phyloP scores from a whole-genome alignment of 2,329 filamentous ascomycete genomes.

The Davidsoniella neocaledoniae region DNA sequence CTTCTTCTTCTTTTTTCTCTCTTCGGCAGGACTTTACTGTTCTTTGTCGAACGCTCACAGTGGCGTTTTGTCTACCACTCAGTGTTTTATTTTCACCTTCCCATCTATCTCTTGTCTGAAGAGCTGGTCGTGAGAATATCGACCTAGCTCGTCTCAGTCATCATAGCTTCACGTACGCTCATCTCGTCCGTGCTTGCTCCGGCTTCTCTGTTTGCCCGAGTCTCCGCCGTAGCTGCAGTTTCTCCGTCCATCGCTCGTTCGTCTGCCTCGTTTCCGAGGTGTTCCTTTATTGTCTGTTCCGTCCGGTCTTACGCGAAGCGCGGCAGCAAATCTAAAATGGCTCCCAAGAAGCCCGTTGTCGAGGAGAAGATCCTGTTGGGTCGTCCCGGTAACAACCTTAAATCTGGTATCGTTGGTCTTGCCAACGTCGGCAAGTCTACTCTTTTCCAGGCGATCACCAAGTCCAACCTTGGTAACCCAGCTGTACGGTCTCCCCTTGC shows the following conservation, averaged over 20 bases:
- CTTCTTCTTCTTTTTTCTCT: conserved; percentile 5
- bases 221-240: conserved; percentile 33
- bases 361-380: conserved; percentile 96
- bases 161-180: conserved; percentile 1
- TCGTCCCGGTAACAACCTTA: conserved; percentile 91
- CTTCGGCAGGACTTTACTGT: conserved; percentile 12
- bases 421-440: conserved; percentile 99
- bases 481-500: conserved; percentile 45
- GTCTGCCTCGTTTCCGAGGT: conserved; percentile 27
- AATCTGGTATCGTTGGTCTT: conserved; percentile 98
- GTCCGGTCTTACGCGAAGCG: conserved; percentile 38
- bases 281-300: conserved; percentile 21
- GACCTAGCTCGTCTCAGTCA: conserved; percentile 6
- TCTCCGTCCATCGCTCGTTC: conserved; percentile 47
- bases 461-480: conserved; percentile 91
- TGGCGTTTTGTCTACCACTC: background rate
- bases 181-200: background rate
- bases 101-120: background rate
- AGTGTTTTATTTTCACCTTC: background rate
- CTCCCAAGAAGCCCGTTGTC: conserved; percentile 80
- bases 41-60: conserved; percentile 11
- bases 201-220: conserved; percentile 18
- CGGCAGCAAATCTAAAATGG: conserved; percentile 53
- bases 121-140: conserved; percentile 2
- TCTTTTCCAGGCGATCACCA: conserved; percentile 98